Conservation (phyloP, 768 basidiomycete genomes). For the Sistotremastrum niveocremeum region DNA sequence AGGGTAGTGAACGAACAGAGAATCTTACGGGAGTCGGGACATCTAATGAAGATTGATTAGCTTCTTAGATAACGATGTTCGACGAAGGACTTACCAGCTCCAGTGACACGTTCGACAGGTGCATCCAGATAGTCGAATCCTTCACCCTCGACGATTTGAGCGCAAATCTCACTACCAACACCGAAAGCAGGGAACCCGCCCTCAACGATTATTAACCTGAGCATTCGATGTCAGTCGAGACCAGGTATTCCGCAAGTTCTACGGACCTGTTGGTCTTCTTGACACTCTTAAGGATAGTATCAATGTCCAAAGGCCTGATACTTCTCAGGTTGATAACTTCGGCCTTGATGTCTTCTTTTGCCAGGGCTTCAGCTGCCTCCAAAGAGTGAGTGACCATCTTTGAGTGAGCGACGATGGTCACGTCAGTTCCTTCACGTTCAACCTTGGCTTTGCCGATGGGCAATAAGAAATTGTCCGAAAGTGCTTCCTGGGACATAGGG, state of each 20-base stretch:
- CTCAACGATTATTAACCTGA: constrained; percentile 83
- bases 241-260: neutral
- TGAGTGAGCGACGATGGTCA: constrained; percentile 95
- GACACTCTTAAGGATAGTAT: constrained; percentile 91
- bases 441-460: constrained; percentile 98
- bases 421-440: constrained; percentile 82
- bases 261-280: constrained; percentile 95
- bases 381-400: constrained; percentile 94
- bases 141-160: constrained; percentile 94
- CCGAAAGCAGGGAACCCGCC: constrained; percentile 98
- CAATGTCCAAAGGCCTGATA: constrained; percentile 94
- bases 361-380: constrained; percentile 85
- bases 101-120: constrained; percentile 93
- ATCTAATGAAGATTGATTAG: constrained; percentile 21
- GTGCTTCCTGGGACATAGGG: constrained; percentile 89
- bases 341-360: constrained; percentile 93
- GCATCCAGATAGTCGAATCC: constrained; percentile 98
- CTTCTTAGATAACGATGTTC: neutral
- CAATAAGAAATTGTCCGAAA: constrained; percentile 89
- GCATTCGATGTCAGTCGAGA: constrained; percentile 2
- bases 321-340: constrained; percentile 96
- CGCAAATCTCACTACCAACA: constrained; percentile 96
- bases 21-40: constrained; percentile 87
- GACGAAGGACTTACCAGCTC: constrained; percentile 39
- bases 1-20: constrained; percentile 2